phyloP scores from a whole-genome alignment of 768 basidiomycete genomes.

The Roridomyces roridus region DNA sequence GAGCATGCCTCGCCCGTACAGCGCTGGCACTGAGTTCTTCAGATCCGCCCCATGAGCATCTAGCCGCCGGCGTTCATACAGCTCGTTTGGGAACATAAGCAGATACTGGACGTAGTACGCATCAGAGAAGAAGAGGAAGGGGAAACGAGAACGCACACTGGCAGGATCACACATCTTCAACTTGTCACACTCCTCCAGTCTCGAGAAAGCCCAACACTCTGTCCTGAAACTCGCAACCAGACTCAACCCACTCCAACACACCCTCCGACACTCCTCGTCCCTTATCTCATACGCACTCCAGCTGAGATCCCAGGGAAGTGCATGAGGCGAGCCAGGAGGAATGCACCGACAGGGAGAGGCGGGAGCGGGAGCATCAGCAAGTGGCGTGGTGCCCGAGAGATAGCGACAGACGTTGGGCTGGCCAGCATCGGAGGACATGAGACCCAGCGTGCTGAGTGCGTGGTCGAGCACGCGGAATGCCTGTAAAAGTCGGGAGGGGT shows the following conservation, averaged over 20 bases:
- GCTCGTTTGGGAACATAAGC: constrained; percentile 60
- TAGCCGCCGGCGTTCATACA: constrained; percentile 27
- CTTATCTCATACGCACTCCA: constrained; percentile 48
- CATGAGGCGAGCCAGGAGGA: constrained; percentile 29
- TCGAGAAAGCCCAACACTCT: constrained; percentile 52
- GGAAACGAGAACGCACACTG: constrained; percentile 45
- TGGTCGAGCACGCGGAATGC: constrained; percentile 53
- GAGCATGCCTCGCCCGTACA: constrained; percentile 63
- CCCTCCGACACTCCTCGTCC: constrained; percentile 55
- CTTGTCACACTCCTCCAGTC: constrained; percentile 47
- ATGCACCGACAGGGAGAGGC: constrained; percentile 42
- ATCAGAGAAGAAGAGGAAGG: neutral
- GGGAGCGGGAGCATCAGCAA: constrained; percentile 8
- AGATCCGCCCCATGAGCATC: constrained; percentile 37
- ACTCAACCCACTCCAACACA: constrained; percentile 58
- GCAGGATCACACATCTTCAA: constrained; percentile 31
- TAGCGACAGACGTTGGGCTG: constrained; percentile 48
- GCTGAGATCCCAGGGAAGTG: constrained; percentile 52
- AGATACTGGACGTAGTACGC: constrained; percentile 32
- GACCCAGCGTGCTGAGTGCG: constrained; percentile 48
- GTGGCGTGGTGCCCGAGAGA: constrained; percentile 38
- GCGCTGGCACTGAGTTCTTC: constrained; percentile 63
- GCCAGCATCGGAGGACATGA: constrained; percentile 50
- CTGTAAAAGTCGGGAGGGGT: constrained; percentile 44
- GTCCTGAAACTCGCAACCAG: constrained; percentile 36